phyloP scores from a whole-genome alignment of 2,329 filamentous ascomycete genomes.

The Botryosphaeria agaves region DNA sequence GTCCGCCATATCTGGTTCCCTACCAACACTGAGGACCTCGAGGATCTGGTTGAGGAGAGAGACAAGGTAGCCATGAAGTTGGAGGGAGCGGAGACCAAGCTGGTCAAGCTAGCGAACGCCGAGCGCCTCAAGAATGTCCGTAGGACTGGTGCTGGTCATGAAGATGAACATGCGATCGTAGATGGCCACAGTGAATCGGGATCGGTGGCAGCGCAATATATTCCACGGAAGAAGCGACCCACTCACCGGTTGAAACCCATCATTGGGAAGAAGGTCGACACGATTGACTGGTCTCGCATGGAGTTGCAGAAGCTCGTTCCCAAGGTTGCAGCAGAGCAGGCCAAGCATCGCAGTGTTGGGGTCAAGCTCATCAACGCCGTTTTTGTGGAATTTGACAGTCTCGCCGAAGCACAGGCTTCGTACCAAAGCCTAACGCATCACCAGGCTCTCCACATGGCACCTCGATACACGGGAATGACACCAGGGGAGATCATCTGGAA shows the following conservation, averaged over 20 bases:
- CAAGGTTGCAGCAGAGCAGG: constrained; percentile 51
- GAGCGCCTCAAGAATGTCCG: constrained; percentile 53
- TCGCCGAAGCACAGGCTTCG: constrained; percentile 71
- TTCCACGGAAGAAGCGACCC: constrained; percentile 56
- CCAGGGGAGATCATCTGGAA: constrained; percentile 79
- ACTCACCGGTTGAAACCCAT: constrained; percentile 56
- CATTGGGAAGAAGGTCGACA: constrained; percentile 80
- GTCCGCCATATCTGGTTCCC: constrained; percentile 77
- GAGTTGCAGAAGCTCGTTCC: constrained; percentile 63
- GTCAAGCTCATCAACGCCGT: constrained; percentile 51
- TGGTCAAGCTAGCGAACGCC: constrained; percentile 64
- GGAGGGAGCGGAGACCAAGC: constrained; percentile 70
- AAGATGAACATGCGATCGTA: constrained; percentile 26
- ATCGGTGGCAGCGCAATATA: constrained; percentile 55
- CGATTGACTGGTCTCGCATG: constrained; percentile 72
- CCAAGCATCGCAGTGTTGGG: constrained; percentile 43
- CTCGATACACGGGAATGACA: constrained; percentile 66
- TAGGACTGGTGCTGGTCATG: constrained; percentile 17
- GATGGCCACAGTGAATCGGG: constrained; percentile 50
- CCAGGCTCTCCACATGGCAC: constrained; percentile 70
- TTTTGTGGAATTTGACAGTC: constrained; percentile 77
- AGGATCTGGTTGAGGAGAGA: constrained; percentile 65
- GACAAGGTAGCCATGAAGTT: constrained; percentile 66
- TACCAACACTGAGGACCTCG: constrained; percentile 58
- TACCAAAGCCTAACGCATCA: constrained; percentile 80